Conservation (phyloP, 129 eudicot genomes). For the Ambrosia trifida region DNA sequence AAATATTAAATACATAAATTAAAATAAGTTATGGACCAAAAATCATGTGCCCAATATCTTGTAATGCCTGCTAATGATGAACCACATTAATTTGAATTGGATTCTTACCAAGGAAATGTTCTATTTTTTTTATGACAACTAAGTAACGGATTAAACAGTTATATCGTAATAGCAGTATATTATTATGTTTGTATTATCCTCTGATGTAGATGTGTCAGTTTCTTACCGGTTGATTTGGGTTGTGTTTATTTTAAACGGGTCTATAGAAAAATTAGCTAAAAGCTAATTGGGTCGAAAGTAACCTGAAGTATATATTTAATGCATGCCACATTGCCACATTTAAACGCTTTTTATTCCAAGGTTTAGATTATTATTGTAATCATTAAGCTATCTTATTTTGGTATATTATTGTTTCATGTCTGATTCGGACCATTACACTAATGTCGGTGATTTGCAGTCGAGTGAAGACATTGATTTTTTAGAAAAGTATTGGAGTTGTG, state of each 20-base stretch:
- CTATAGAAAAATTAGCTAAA: neutral
- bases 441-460: constrained; percentile 33
- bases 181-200: neutral
- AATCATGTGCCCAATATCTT: neutral
- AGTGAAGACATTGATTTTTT: constrained; percentile 32
- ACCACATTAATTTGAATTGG: neutral
- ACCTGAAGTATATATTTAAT: neutral
- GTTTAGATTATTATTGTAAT: neutral
- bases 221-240: neutral
- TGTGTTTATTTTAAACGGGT: neutral
- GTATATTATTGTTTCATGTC: neutral
- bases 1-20: neutral
- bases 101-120: constrained; percentile 4
- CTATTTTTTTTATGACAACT: neutral
- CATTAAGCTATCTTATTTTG: neutral
- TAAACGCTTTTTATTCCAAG: neutral
- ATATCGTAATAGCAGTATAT: neutral
- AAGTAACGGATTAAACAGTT: neutral
- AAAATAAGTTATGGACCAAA: neutral
- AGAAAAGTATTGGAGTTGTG: constrained; percentile 37
- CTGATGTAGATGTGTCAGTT: neutral
- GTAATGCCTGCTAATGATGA: neutral
- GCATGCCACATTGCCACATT: neutral
- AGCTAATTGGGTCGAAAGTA: neutral
- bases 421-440: neutral